A percentile compares a stretch with the other conserved stretches of the same genome.
Conservation (phyloP, 2,329 filamentous ascomycete species). For the Arachnomyces sp. region DNA sequence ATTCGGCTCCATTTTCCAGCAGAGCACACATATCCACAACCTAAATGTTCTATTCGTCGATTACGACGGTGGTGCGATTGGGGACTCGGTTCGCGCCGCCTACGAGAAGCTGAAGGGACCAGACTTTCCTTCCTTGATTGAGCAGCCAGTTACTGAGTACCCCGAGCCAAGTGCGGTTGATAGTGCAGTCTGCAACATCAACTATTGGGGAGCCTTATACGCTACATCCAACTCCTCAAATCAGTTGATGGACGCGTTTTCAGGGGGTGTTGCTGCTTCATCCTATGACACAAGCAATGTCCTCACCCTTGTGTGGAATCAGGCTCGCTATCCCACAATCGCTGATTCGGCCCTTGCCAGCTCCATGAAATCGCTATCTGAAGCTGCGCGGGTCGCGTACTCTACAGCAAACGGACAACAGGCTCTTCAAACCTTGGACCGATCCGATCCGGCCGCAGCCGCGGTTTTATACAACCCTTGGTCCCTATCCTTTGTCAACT, state of each 20-base stretch:
- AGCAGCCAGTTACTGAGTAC: slow-evolving; percentile 16
- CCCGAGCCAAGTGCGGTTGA: slow-evolving; percentile 11
- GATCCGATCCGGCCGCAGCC: slow-evolving; percentile 23
- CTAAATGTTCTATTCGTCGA: slow-evolving; percentile 31
- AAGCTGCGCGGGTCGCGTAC: slow-evolving; percentile 28
- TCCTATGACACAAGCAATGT: slow-evolving; percentile 29
- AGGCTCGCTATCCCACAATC: slow-evolving; percentile 35
- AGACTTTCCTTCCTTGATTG: slow-evolving; percentile 24
- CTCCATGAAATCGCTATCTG: slow-evolving; percentile 26
- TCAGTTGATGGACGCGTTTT: slow-evolving; percentile 28
- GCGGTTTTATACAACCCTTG: slow-evolving; percentile 34
- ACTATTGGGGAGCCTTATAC: slow-evolving; percentile 31
- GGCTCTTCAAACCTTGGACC: slow-evolving; percentile 18
- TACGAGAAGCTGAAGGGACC: slow-evolving; percentile 22
- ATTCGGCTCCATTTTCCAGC: slow-evolving; percentile 31
- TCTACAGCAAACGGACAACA: slow-evolving; percentile 24
- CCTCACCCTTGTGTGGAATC: slow-evolving; percentile 39
- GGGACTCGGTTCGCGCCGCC: slow-evolving; percentile 23
- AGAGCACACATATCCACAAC: slow-evolving; percentile 24
- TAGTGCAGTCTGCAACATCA: slow-evolving; percentile 26
- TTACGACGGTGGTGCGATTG: slow-evolving; percentile 31
- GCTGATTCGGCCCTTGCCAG: slow-evolving; percentile 26
- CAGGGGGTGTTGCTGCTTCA: slow-evolving; percentile 22
- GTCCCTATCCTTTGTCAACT: slow-evolving; percentile 25
- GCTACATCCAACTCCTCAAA: slow-evolving; percentile 28